phyloP scores from a whole-genome alignment of 441 rosid species.

The Gossypium laxum region DNA sequence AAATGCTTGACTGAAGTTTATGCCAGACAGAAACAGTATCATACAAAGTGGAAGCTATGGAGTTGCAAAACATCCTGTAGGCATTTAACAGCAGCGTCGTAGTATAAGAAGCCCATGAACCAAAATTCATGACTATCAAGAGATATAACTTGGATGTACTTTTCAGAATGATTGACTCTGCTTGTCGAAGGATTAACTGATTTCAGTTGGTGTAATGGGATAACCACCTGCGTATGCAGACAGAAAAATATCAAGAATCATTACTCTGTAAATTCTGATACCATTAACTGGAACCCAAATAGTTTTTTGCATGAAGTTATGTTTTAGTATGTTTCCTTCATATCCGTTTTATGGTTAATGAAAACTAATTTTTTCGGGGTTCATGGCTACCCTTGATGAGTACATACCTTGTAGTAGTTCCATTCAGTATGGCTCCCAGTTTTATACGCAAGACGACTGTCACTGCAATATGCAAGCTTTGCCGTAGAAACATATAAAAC shows the following conservation, averaged over 20 bases:
- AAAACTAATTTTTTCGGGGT: no score
- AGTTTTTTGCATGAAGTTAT: background rate
- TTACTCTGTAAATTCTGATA: background rate
- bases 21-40: slow-evolving; percentile 16
- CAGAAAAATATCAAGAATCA: background rate
- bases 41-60: slow-evolving; percentile 32
- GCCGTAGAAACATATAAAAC: slow-evolving; percentile 62
- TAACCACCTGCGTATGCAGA: slow-evolving; percentile 48
- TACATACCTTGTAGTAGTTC: slow-evolving; percentile 85
- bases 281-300: background rate
- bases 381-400: background rate
- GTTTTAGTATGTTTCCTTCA: no score
- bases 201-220: slow-evolving; percentile 73
- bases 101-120: slow-evolving; percentile 90
- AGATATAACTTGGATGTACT: slow-evolving; percentile 70
- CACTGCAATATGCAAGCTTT: slow-evolving; percentile 86
- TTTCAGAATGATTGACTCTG: slow-evolving; percentile 57
- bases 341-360: no score
- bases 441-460: slow-evolving; percentile 81
- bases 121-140: slow-evolving; percentile 80
- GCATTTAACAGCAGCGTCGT: slow-evolving; percentile 43
- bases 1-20: slow-evolving; percentile 12
- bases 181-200: slow-evolving; percentile 65
- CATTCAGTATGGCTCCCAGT: slow-evolving; percentile 55
- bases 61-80: slow-evolving; percentile 42